phyloP scores from a whole-genome alignment of 495 filamentous ascomycete genomes.

The Podospora pseudopauciseta region DNA sequence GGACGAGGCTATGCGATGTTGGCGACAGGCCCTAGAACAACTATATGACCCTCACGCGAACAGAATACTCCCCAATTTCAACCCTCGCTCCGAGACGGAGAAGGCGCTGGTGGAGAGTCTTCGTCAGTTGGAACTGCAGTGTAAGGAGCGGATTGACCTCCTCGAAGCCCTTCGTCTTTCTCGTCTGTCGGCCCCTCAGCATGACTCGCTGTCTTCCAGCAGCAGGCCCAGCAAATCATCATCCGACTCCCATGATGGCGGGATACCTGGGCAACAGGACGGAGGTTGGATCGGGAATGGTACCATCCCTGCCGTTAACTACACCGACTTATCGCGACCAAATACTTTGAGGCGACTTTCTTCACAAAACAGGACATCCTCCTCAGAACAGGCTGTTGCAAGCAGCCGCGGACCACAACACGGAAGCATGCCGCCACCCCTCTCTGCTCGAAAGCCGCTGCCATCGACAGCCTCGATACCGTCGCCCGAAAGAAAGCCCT shows the following conservation, averaged over 20 bases:
- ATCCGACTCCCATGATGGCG: slow-evolving; percentile 29
- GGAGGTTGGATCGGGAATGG: slow-evolving; percentile 70
- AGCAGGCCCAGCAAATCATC: slow-evolving; percentile 7
- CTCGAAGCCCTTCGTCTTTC: slow-evolving; percentile 77
- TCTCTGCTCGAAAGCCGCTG: slow-evolving; percentile 32
- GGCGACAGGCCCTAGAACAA: slow-evolving; percentile 85
- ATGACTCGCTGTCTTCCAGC: slow-evolving; percentile 21
- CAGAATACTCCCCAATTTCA: slow-evolving; percentile 63
- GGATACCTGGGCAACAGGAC: slow-evolving; percentile 30
- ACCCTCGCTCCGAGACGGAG: slow-evolving; percentile 79
- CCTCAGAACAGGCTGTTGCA: slow-evolving; percentile 40
- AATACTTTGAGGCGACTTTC: slow-evolving; percentile 59
- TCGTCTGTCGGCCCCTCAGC: slow-evolving; percentile 54
- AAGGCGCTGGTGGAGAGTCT: slow-evolving; percentile 76
- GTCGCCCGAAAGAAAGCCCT: slow-evolving; percentile 39
- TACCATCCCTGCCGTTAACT: slow-evolving; percentile 73
- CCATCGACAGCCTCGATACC: slow-evolving; percentile 18
- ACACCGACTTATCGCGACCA: slow-evolving; percentile 71
- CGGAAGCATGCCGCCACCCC: slow-evolving; percentile 29
- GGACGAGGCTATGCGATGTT: slow-evolving; percentile 84
- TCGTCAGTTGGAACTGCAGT: slow-evolving; percentile 80
- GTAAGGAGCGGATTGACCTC: slow-evolving; percentile 88
- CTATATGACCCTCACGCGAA: slow-evolving; percentile 86
- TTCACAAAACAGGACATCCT: slow-evolving; percentile 48
- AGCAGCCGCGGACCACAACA: slow-evolving; percentile 20